Percentiles rank a stretch among this genome's conserved stretches.
phyloP scores from a whole-genome alignment of 2,329 filamentous ascomycete genomes.

The Endocalyx cinctus region DNA sequence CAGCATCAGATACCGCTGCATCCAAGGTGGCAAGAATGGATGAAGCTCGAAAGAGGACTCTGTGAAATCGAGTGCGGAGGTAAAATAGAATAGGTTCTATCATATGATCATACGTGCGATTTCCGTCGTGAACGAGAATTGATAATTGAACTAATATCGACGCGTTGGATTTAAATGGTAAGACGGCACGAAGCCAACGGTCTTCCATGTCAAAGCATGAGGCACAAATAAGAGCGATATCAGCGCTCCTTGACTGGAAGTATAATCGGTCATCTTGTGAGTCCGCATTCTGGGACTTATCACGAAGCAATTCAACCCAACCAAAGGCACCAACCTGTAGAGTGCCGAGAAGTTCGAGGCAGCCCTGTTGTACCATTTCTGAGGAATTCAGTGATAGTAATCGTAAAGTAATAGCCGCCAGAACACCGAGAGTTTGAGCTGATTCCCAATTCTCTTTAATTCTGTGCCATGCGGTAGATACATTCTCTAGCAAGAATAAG shows the following conservation, averaged over 20 bases:
- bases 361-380: neutral
- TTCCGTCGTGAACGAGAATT: neutral
- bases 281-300: neutral
- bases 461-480: constrained; percentile 26
- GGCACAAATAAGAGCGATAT: neutral
- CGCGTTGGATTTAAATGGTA: neutral
- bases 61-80: neutral
- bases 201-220: neutral
- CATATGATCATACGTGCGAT: neutral
- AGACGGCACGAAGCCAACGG: neutral
- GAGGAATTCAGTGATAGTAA: neutral
- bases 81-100: neutral
- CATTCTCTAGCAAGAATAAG: constrained; percentile 22
- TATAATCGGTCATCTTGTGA: neutral
- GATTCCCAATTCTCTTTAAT: constrained; percentile 33
- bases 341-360: neutral
- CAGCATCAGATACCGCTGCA: neutral
- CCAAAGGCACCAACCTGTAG: neutral
- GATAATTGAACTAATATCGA: neutral
- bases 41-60: neutral
- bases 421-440: constrained; percentile 24
- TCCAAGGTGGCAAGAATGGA: neutral
- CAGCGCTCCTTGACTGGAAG: neutral
- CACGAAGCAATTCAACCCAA: neutral
- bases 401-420: constrained; percentile 2